phyloP scores from a whole-genome alignment of 2,329 filamentous ascomycete genomes.

The Eurotiales sp. region DNA sequence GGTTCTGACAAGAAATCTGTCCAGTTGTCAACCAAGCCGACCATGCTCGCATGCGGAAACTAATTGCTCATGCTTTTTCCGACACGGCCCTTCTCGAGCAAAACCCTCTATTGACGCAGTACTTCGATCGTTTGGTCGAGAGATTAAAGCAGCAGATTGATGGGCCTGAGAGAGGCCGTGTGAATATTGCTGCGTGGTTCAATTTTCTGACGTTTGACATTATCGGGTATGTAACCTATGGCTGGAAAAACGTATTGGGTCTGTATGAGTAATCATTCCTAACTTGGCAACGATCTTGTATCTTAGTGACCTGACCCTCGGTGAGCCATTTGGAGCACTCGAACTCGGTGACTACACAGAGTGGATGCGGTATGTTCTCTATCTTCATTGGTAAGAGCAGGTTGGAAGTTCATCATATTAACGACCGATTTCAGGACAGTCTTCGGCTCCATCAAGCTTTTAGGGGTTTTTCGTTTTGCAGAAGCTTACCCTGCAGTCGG shows the following conservation, averaged over 20 bases:
- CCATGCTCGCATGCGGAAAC: constrained; percentile 30
- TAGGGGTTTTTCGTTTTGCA: constrained; percentile 6
- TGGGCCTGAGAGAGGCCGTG: constrained; percentile 12
- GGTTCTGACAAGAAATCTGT: neutral
- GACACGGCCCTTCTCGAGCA: constrained; percentile 31
- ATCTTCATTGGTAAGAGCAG: neutral
- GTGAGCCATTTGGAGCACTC: constrained; percentile 32
- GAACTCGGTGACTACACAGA: constrained; percentile 7
- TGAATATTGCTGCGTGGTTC: constrained; percentile 33
- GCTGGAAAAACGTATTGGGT: neutral
- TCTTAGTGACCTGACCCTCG: constrained; percentile 34
- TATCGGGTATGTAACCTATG: constrained; percentile 25
- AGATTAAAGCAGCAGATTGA: constrained; percentile 17
- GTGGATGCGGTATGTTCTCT: constrained; percentile 5
- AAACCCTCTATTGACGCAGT: constrained; percentile 29
- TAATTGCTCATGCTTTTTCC: constrained; percentile 35
- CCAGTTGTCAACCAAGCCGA: constrained; percentile 14
- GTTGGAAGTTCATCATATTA: constrained; percentile 14
- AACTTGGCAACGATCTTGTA: neutral
- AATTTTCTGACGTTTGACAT: constrained; percentile 40
- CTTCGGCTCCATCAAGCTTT: constrained; percentile 11
- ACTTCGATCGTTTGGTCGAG: constrained; percentile 25
- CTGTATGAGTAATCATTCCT: neutral
- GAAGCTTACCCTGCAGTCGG: neutral
- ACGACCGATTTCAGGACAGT: constrained; percentile 13